Evolutionary conservation across 108 stramenopile genomes (phyloP), one percentile per base, ranked within the genome.

Genomic region (Epipyxis sp.): DNA sequence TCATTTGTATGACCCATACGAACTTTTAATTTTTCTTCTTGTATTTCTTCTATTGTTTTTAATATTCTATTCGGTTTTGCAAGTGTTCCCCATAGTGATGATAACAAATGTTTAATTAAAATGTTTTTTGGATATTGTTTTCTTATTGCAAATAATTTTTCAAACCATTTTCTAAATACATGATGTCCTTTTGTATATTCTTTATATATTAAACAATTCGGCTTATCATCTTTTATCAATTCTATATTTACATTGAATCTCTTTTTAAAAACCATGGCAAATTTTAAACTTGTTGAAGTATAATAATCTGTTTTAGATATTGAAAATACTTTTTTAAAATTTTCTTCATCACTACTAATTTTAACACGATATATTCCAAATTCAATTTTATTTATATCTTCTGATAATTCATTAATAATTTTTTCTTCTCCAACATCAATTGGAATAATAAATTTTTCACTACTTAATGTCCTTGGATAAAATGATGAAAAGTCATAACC

Each of bases 191-290:
- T 29, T 43, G 40, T 42, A 10, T 74, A 10, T n/a, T 35, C 43
- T 3, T 74, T 39, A 42, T 74, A 74, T 74, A 74, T 16, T 27
- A 43, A 74, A 43, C 41, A 37, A 57, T 74, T 74, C 43, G 71
- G 71, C 34, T 74, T 74, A 25, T 25, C 71, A 74, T 74, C 71
- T 74, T 74, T 37, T 54, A 74, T 54, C 25, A 74, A 39, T 74
- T 74, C 35, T 13, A 74, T 74, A 6, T 74, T 57, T 6, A 74
- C 71, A 74, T 39, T 32, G 43, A 10, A 74, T 32, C 43, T 46
- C 25, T 74, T 74, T 74, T 13, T 32, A 57, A 43, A 32, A 43
- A 32, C 42, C 50, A 74, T 46, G 3, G 71, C 71, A 54, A 54
- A 57, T 25, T 10, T 34, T 35, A 74, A 42, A 13, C 10, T 13